Evolutionary conservation across 1,139 yeast genomes (phyloP), one percentile per base, ranked within the genome.

Genomic region (Taphrina wiesneri): DNA sequence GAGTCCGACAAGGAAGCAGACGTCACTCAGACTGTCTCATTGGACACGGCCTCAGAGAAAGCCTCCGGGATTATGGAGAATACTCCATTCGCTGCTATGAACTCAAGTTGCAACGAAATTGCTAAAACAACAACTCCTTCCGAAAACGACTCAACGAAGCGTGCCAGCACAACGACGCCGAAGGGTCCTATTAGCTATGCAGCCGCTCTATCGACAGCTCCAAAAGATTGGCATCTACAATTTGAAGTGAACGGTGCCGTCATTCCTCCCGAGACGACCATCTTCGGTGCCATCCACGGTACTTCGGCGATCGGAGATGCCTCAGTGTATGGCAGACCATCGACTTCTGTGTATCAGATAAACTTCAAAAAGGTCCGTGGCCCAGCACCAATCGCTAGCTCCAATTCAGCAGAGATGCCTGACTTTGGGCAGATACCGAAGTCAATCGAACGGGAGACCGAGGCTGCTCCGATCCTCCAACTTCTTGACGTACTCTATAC

Each of bases 261-360:
- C 0, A 80, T 90, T 25, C 87, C 92, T 0, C 79, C 79, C 41
- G 91, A 86, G 67, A 85, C 89, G 2, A 89, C 97, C 0, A 82
- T 92, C 2, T 88, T 86, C 75, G 96, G 96, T 3, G 96, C 93
- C 0, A 79, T 90, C 7, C 86, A 85, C 74, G 81, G 85, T 64
- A 78, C 84, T 15, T 75, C 82, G 21, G 51, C 51, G 2, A 25
- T 36, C 17, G 59, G 84, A 83, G 72, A 71, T 72, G 4, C 19
- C 17, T 63, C 47, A 9, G 19, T 23, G 2, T 53, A 56, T 36
- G 65, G 46, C 23, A 34, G 54, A 19, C 41, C 52, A 11, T n/a
- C 30, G 15, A 23, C 56, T 32, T 75, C 75, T 3, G 77, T 83
- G 6, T 92, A 86, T 71, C 78, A 77, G 3, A 78, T 90, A 5